Evolutionary conservation across 2,329 filamentous ascomycete genomes (phyloP).

Genomic region (Cladosporium sp.): DNA sequence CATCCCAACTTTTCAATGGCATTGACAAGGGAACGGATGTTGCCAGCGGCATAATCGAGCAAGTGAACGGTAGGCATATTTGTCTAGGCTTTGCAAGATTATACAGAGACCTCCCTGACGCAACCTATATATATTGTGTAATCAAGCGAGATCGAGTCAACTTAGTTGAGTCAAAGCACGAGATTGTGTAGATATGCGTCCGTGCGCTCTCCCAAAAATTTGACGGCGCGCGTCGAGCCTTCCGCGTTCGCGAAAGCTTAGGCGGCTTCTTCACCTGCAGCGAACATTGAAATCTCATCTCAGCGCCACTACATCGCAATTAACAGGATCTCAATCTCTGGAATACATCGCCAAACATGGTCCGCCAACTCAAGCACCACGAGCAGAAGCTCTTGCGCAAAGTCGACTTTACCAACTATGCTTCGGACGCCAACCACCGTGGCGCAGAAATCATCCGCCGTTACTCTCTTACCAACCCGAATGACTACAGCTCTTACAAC

Average conservation of each 20-base stretch:
- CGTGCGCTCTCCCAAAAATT: constrained; percentile 8
- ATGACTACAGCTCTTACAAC: constrained; percentile 66
- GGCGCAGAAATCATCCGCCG: constrained; percentile 74
- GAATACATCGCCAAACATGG: constrained; percentile 56
- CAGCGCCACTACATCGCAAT: constrained; percentile 9
- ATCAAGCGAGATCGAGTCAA: neutral
- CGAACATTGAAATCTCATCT: constrained; percentile 12
- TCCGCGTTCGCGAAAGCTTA: constrained; percentile 4
- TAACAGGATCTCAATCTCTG: neutral
- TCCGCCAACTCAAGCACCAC: constrained; percentile 92
- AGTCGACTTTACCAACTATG: constrained; percentile 84
- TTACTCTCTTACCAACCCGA: constrained; percentile 86
- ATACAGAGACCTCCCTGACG: neutral
- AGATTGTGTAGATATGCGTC: neutral
- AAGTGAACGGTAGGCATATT: constrained; percentile 73
- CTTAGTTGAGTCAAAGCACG: constrained; percentile 9
- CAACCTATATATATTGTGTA: neutral
- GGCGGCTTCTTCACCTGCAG: neutral
- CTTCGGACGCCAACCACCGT: constrained; percentile 81
- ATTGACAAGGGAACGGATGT: constrained; percentile 92
- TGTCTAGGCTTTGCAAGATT: neutral
- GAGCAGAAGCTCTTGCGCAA: constrained; percentile 91
- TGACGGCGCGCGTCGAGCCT: neutral
- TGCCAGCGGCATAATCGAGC: constrained; percentile 90
- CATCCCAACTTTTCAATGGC: constrained; percentile 95